Conservation (phyloP, 495 filamentous ascomycete species). For the Trichocladium antarcticum region DNA sequence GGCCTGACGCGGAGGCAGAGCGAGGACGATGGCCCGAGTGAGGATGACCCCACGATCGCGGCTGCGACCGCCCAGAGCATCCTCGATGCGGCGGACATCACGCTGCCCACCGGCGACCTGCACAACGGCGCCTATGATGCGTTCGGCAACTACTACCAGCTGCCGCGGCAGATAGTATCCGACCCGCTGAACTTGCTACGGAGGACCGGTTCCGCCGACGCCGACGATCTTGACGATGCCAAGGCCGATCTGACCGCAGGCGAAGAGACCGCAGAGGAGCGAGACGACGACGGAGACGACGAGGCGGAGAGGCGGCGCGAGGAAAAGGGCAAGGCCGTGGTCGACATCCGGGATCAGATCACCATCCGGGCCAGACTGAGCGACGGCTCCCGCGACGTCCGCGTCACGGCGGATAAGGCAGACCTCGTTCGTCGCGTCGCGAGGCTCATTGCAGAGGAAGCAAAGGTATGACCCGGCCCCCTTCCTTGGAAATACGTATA, state of each 20-base stretch:
- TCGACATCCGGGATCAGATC: constrained; percentile 41
- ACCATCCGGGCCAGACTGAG: constrained; percentile 58
- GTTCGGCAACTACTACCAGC: constrained; percentile 59
- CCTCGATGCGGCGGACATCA: constrained; percentile 66
- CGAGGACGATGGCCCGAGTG: constrained; percentile 17
- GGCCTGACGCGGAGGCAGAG: constrained; percentile 14
- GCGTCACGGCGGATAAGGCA: constrained; percentile 46
- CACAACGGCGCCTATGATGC: constrained; percentile 69
- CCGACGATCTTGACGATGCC: constrained; percentile 31
- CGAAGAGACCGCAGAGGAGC: constrained; percentile 28
- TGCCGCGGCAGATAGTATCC: constrained; percentile 65
- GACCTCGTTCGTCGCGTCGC: constrained; percentile 54
- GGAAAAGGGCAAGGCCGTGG: constrained; percentile 52
- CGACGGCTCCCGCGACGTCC: constrained; percentile 55
- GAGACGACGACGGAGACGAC: constrained; percentile 36
- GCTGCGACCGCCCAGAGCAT: constrained; percentile 66
- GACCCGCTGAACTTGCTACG: constrained; percentile 61
- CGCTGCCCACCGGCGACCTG: constrained; percentile 63
- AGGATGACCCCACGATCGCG: constrained; percentile 17
- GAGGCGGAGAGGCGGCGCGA: constrained; percentile 50
- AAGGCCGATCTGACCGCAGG: constrained; percentile 37
- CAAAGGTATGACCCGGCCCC: constrained; percentile 40
- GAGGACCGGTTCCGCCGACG: constrained; percentile 22
- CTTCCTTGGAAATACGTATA: not conserved
- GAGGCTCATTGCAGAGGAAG: constrained; percentile 52